Base-by-base conservation (phyloP, 805 yeast species). In the Yarrowia sp. region DNA sequence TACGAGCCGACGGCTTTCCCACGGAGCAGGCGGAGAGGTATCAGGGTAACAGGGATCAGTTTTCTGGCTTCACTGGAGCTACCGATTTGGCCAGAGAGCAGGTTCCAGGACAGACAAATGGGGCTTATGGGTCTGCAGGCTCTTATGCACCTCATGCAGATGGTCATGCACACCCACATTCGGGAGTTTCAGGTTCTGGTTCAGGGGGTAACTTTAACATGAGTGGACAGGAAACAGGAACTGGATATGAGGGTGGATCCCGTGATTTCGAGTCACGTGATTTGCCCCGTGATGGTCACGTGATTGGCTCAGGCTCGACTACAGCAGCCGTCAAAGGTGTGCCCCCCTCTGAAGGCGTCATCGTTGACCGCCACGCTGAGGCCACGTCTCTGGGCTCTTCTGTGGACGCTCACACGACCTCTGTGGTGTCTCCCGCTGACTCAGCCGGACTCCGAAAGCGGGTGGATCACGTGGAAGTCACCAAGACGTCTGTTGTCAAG, bases 371-470 rank as follows among this genome's bases (percentile, higher is more conserved):
- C 2, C 41, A 32, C 15, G 41, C 2, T 10, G 40, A 42, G n/a
- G 46, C 40, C 40, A 58, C 64, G 16, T 59, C 65, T 1, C 42
- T 59, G 16, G 65, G 52, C 26, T 59, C 65, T 8, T 59, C 65
- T 12, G 52, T 59, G 43, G 65, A 59, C 63, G 46, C 61, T 22
- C 43, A 38, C 36, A 26, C 15, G 22, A 26, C 46, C 15, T 22
- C 61, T 3, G 61, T 19, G 15, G 22, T 26, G 9, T 22, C 46
- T 2, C 14, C 4, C 1, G 19, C 36, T 4, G 63, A 56, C 22
- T 10, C 48, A 1, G 26, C 63, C 3, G 65, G 65, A 12, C 52
- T 59, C 10, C 50, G 65, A 43, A n/a, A 59, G 42, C 52, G 65
- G 4, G 45, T 40, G 7, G 59, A 53, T 12, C 32, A 16, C 32